Base-by-base conservation (phyloP, 2,329 filamentous ascomycete species). In the Delphinella strobiligena region DNA sequence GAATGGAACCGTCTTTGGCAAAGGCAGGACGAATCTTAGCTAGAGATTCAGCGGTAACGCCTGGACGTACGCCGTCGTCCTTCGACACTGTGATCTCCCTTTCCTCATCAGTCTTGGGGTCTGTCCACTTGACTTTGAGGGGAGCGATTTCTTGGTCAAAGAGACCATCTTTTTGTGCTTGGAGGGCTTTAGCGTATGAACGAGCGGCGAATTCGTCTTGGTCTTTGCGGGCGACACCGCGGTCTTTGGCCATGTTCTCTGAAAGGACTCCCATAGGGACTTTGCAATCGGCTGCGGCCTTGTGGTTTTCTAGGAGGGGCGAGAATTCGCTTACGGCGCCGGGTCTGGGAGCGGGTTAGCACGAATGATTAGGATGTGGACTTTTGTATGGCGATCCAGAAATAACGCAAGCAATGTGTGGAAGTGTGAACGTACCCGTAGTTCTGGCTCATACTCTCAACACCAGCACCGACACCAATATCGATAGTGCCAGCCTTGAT, bases 201-300 rank as follows among this genome's bases (percentile, higher is more conserved):
- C 71, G 65, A n/a, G 89, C 89, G 11, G 91, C 91, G 61, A 96
- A 98, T n/a, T 76, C 75, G 60, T 98, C 91, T 64, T 96, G 91
- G 38, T 73, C 67, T 9, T 70, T 65, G 45, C 91, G 81, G 42
- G 68, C 55, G 55, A 96, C 75, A 43, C 72, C 70, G 54, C 81
- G 77, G 59, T 87, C 86, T 64, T 86, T 82, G 51, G 89, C 91
- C 89, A 96, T 95, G 55, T 89, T 64, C 66, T 98, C 91, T 19
- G 86, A 94, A 36, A 96, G 71, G 9, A 87, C 75, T 52, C 89
- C 89, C 91, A 96, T 96, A 60, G 87, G 80, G 3, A 96, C 89
- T 68, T 93, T 95, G 78, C 91, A 98, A 74, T 95, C 93, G 54
- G 82, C 82, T 17, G 88, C 75, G 58, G 91, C 81, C 48, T 77